Evolutionary conservation across 1,284 basidiomycete genomes (phyloP), one percentile per base, ranked within the genome.

Genomic region (Jaminaea rosea): DNA sequence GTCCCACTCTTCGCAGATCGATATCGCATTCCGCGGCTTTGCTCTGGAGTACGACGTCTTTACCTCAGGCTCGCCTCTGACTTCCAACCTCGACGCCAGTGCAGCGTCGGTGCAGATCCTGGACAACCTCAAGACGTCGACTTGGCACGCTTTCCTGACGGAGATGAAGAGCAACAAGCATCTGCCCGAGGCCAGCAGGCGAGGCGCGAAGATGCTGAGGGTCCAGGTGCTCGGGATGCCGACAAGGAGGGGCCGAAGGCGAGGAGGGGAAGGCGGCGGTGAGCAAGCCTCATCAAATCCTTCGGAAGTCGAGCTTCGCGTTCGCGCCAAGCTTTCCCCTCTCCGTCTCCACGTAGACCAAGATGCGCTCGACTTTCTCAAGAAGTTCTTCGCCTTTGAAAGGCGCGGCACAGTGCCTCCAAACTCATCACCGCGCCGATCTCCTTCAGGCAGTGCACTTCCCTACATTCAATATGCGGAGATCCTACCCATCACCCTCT

Each of bases 111-210:
- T 89, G 44, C 89, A 94, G 74, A 94, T 98, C 58, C 78, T 97
- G 49, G 93, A 98, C 76, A 91, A 96, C 70, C 89, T 98, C 79
- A 91, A 89, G 78, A 92, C 92, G 0, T 96, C 92, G 9, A 97
- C 93, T 0, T 98, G 94, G 94, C 86, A 85, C 74, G 96, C 91
- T 69, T 98, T 98, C 74, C 77, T 98, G 54, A 93, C 90, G 1
- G 53, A 57, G 46, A 66, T 67, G 59, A 78, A 88, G 5, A 81
- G 89, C 27, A 88, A 94, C 76, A 88, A 86, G 2, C n/a, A n/a
- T n/a, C n/a, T n/a, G n/a, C n/a, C n/a, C n/a, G n/a, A n/a, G n/a
- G n/a, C n/a, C n/a, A n/a, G n/a, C n/a, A n/a, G n/a, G n/a, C n/a
- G n/a, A n/a, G 88, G 83, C 48, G 89, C 90, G 10, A 83, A 87